A percentile compares a stretch with the other conserved stretches of the same genome.
phyloP scores from a whole-genome alignment of 257 asterid genomes.

The Anisodus tanguticus region DNA sequence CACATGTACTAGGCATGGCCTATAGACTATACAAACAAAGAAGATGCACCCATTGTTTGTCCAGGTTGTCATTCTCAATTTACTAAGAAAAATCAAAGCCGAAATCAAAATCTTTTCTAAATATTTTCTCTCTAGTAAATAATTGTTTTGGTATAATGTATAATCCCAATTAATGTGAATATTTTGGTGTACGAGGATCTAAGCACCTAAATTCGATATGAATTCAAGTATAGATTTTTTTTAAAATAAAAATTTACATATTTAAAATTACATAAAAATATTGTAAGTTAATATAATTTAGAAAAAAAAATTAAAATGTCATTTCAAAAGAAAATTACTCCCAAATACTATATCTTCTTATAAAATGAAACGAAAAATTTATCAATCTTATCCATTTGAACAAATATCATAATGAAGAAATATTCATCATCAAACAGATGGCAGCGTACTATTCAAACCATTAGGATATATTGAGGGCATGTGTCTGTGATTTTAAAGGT shows the following conservation, averaged over 20 bases:
- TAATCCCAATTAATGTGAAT: background rate
- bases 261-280: background rate
- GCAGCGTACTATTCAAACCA: too few relatives aligned
- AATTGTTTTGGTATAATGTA: background rate
- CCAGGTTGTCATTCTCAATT: conserved; percentile 26
- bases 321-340: background rate
- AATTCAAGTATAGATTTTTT: background rate
- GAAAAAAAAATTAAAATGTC: too few relatives aligned
- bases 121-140: background rate
- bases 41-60: conserved; percentile 3
- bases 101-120: background rate
- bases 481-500: too few relatives aligned
- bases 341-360: background rate
- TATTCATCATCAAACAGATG: background rate
- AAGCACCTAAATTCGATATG: background rate
- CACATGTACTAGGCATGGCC: conserved; percentile 24
- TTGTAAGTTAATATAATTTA: too few relatives aligned
- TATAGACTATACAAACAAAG: background rate
- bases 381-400: background rate
- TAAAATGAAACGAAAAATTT: background rate
- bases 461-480: too few relatives aligned
- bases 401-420: background rate
- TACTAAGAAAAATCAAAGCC: background rate
- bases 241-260: background rate
- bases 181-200: background rate